These are phyloP conservation scores for Ilyonectria robusta DNA, from an alignment of 2,329 filamentous ascomycete genomes.

Conservation along the genomic window DNA sequence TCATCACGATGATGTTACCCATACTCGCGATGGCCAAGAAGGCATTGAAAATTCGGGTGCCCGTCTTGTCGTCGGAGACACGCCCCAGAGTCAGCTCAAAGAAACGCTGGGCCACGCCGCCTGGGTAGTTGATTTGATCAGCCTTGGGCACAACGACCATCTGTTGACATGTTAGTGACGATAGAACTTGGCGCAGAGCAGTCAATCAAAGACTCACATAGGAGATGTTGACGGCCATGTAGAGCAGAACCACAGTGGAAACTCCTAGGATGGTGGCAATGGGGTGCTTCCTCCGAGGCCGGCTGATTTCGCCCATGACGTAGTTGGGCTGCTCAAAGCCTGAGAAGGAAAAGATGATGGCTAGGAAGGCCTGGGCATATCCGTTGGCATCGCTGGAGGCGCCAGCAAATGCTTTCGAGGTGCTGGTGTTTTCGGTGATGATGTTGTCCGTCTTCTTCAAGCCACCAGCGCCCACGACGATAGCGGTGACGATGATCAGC, in stretches of 20 bases:
- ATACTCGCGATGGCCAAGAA: slow-evolving; percentile 68
- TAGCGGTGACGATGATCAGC: slow-evolving; percentile 56
- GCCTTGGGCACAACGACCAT: slow-evolving; percentile 56
- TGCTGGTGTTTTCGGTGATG: slow-evolving; percentile 46
- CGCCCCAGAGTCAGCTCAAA: slow-evolving; percentile 52
- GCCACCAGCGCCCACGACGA: slow-evolving; percentile 50
- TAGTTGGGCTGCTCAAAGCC: slow-evolving; percentile 58
- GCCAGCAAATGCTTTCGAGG: slow-evolving; percentile 43
- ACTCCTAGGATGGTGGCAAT: slow-evolving; percentile 50
- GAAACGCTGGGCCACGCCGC: slow-evolving; percentile 51
- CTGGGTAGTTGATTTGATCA: slow-evolving; percentile 31
- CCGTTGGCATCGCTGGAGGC: slow-evolving; percentile 48
- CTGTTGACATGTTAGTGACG: slow-evolving; percentile 41
- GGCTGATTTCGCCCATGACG: slow-evolving; percentile 52
- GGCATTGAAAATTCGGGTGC: slow-evolving; percentile 59
- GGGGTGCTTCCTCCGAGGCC: slow-evolving; percentile 52
- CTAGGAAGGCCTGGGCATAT: slow-evolving; percentile 58
- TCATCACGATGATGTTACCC: slow-evolving; percentile 71
- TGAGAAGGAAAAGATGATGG: slow-evolving; percentile 58
- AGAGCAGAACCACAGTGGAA: slow-evolving; percentile 50
- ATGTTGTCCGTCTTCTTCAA: slow-evolving; percentile 44
- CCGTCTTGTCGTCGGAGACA: slow-evolving; percentile 45
- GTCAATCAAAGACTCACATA: slow-evolving; percentile 46
- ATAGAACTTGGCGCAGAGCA: accelerated
- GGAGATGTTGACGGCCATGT: slow-evolving; percentile 56